Evolutionary conservation across 2,329 filamentous ascomycete species (phyloP).

Genomic region (Capronia coronata): DNA sequence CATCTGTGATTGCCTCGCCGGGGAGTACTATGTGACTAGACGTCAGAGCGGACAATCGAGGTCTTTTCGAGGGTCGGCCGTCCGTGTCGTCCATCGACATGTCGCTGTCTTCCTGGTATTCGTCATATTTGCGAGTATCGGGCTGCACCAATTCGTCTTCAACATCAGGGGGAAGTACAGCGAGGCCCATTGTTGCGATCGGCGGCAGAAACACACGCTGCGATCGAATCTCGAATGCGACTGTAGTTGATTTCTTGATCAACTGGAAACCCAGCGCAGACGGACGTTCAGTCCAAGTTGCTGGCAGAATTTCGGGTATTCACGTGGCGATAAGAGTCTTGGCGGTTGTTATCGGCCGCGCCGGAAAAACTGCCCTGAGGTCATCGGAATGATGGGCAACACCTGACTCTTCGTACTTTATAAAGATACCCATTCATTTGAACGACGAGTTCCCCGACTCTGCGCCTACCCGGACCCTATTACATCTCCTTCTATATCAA

Average conservation of each 20-base stretch:
- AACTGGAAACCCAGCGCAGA: neutral
- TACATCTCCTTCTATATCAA: neutral
- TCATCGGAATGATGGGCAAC: neutral
- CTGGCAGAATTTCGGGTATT: neutral
- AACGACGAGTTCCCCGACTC: no score
- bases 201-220: neutral
- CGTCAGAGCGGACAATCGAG: slow-evolving; percentile 31
- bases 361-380: slow-evolving; percentile 3
- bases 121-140: slow-evolving; percentile 31
- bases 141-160: slow-evolving; percentile 31
- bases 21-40: slow-evolving; percentile 67
- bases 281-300: neutral
- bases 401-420: no score
- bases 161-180: slow-evolving; percentile 50
- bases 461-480: no score
- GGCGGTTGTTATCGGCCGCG: slow-evolving; percentile 3
- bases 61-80: slow-evolving; percentile 37
- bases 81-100: slow-evolving; percentile 44
- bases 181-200: slow-evolving; percentile 48
- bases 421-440: no score
- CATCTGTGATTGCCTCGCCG: slow-evolving; percentile 78
- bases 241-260: neutral
- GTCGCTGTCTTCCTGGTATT: slow-evolving; percentile 44
- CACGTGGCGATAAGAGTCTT: slow-evolving; percentile 16
- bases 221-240: neutral